Conservation (phyloP, 331 rosid species). For the Prunus yedoensis region DNA sequence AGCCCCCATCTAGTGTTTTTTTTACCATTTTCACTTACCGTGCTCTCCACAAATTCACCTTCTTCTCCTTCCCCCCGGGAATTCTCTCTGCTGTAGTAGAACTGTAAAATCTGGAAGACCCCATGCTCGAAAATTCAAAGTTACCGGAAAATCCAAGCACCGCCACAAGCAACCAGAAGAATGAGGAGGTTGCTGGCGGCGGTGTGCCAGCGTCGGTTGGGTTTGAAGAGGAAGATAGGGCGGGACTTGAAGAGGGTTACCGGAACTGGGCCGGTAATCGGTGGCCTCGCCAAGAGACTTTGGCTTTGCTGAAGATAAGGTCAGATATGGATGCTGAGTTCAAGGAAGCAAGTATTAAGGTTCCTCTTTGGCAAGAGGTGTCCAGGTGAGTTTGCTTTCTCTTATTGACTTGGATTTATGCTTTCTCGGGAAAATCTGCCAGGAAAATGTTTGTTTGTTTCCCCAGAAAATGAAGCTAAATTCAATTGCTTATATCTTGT, state of each 20-base stretch:
- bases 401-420: conserved; percentile 4
- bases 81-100: conserved; percentile 33
- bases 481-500: no score
- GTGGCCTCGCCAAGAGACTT: conserved; percentile 75
- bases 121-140: conserved; percentile 49
- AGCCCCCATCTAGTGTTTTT: conserved; percentile 6
- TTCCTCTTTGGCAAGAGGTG: conserved; percentile 83
- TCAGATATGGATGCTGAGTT: conserved; percentile 70
- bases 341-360: conserved; percentile 55
- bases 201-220: conserved; percentile 39
- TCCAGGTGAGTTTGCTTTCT: conserved; percentile 49
- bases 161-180: conserved; percentile 11
- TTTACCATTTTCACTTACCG: conserved; percentile 16
- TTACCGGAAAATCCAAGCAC: conserved; percentile 41
- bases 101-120: conserved; percentile 23
- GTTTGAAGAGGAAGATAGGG: conserved; percentile 37
- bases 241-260: conserved; percentile 40
- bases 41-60: conserved; percentile 28
- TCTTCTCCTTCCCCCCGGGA: conserved; percentile 1
- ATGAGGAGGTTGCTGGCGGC: conserved; percentile 26
- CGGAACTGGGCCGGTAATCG: conserved; percentile 56
- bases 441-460: no score
- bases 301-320: conserved; percentile 76
- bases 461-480: no score
- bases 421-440: conserved; percentile 6